Evolutionary conservation across 116 monocot genomes (phyloP), one percentile per base, ranked within the genome.

Genomic region (Papilionanthe hybrid): DNA sequence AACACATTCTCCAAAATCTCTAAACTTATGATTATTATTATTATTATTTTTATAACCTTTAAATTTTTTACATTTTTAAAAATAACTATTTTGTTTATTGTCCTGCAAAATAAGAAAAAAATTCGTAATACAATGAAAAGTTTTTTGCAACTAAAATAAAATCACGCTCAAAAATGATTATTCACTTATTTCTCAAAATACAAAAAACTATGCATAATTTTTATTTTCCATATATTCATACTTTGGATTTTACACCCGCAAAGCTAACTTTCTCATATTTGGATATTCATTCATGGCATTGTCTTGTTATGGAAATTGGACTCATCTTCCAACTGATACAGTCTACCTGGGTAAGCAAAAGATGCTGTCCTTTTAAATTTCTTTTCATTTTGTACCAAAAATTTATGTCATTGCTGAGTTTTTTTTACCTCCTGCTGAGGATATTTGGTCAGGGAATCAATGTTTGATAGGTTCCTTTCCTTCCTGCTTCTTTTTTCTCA

Each of bases 291-390:
- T 37, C 37, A 4, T 9, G 13, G 55, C 53, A 67, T 41, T 57
- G 69, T 32, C 5, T 1, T 72, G 43, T 42, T 49, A 13, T 65
- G 56, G 41, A 80, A 81, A 71, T 76, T 50, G 55, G 18, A 42
- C 19, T 41, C 75, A 71, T 22, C 60, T 66, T 79, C 29, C 63
- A 72, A 74, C 56, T 48, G 20, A 57, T 77, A 55, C 90, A 96
- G 96, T 96, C 44, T 96, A 96, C 79, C 82, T 96, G 32, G 96
- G 96, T 96, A 88, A 88, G 87, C 55, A 53, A 75, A 45, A 71
- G 22, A 50, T 77, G 69, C 66, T 78, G 20, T 27, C 72, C 20
- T 19, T 57, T 10, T 71, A 53, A 53, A 53, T 53, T 53, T 53
- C 53, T 53, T 53, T 53, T 53, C 53, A 53, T 53, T 53, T 25